Evolutionary conservation across 352 stramenopile species (phyloP).

Genomic region (Phytophthora agathidicida): DNA sequence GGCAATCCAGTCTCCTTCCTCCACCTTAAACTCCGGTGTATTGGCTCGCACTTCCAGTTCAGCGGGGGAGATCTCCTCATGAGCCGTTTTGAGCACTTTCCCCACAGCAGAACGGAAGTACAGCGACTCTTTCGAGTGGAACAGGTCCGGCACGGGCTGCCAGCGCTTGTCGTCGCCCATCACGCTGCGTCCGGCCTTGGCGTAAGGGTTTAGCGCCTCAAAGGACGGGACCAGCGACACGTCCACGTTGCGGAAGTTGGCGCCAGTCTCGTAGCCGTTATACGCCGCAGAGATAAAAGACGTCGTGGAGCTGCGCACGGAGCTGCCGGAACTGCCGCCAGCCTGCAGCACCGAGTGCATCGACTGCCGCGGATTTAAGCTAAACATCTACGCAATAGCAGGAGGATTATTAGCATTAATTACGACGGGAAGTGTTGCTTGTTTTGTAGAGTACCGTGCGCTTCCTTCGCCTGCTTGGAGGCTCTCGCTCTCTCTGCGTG

Average conservation of each 20-base stretch:
- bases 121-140: constrained; percentile 84
- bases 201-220: constrained; percentile 76
- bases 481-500: too few species aligned
- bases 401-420: constrained; percentile 1
- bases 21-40: constrained; percentile 87
- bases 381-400: constrained; percentile 38
- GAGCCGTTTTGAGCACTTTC: constrained; percentile 75
- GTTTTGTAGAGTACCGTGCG: too few species aligned
- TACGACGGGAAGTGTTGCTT: too few species aligned
- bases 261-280: constrained; percentile 38
- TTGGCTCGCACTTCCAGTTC: constrained; percentile 90
- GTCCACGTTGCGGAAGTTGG: constrained; percentile 47
- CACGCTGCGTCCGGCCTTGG: constrained; percentile 51
- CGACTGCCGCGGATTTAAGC: constrained; percentile 41
- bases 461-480: too few species aligned
- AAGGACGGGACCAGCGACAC: constrained; percentile 70
- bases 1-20: constrained; percentile 87
- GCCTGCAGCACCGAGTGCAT: constrained; percentile 43
- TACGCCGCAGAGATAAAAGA: constrained; percentile 47
- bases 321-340: constrained; percentile 20
- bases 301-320: constrained; percentile 29
- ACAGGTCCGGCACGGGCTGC: constrained; percentile 74
- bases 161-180: constrained; percentile 66
- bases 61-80: constrained; percentile 82
- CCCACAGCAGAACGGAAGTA: constrained; percentile 78